phyloP scores from a whole-genome alignment of 805 yeast genomes.

The Candida vaughaniae region DNA sequence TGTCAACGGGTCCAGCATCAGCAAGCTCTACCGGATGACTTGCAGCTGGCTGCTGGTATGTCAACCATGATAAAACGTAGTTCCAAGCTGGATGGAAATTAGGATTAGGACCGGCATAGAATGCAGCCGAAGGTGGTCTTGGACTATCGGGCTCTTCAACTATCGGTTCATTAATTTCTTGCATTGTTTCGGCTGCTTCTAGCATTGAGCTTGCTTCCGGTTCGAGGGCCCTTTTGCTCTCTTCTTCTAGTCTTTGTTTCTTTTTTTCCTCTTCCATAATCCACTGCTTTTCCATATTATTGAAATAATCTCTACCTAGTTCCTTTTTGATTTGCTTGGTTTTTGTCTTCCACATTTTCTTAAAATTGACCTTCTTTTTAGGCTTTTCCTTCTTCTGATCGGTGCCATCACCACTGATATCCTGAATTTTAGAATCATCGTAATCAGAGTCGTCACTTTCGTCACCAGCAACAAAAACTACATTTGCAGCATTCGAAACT shows the following conservation, averaged over 20 bases:
- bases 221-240: slow-evolving; percentile 2
- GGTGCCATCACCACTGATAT: slow-evolving; percentile 9
- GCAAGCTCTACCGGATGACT: not conserved
- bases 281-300: slow-evolving; percentile 20
- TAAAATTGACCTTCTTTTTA: slow-evolving; percentile 16
- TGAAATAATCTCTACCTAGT: slow-evolving; percentile 21
- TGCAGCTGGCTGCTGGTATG: slow-evolving; percentile 21
- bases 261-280: slow-evolving; percentile 14
- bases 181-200: not conserved
- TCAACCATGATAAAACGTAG: slow-evolving; percentile 36
- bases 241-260: slow-evolving; percentile 8
- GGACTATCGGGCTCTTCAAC: slow-evolving; percentile 4
- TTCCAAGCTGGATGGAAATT: slow-evolving; percentile 40
- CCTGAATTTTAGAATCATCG: slow-evolving; percentile 8
- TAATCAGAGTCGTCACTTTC: slow-evolving; percentile 17
- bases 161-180: slow-evolving; percentile 2
- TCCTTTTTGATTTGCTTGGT: slow-evolving; percentile 24
- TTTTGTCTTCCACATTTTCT: slow-evolving; percentile 17
- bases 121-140: not conserved
- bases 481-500: slow-evolving; percentile 15
- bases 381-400: slow-evolving; percentile 12
- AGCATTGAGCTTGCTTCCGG: not conserved
- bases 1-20: not conserved
- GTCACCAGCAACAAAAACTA: slow-evolving; percentile 19
- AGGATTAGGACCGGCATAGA: slow-evolving; percentile 18